Conservation (phyloP, 768 basidiomycete genomes). For the Calocybe indica region DNA sequence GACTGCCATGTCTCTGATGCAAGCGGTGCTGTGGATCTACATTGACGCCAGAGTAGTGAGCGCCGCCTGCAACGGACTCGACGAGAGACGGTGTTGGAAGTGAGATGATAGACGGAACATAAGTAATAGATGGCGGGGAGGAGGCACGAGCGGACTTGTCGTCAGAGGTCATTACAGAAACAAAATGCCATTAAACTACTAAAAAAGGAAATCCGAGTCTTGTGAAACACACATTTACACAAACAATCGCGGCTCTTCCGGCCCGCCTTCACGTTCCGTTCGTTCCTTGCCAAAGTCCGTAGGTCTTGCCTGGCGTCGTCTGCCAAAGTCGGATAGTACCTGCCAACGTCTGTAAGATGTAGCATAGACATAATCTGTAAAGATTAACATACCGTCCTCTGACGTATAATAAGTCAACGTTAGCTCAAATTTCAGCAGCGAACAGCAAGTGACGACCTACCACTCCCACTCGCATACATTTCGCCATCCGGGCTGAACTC, state of each 20-base stretch:
- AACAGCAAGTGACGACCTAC: slow-evolving; percentile 42
- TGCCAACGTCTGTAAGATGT: slow-evolving; percentile 18
- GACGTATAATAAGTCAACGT: slow-evolving; percentile 8
- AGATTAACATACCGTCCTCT: slow-evolving; percentile 61
- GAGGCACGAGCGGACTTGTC: slow-evolving; percentile 5
- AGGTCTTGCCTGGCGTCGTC: slow-evolving; percentile 88
- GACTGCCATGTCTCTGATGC: slow-evolving; percentile 32
- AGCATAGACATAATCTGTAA: not conserved
- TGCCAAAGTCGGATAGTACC: slow-evolving; percentile 97
- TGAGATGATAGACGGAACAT: slow-evolving; percentile 38
- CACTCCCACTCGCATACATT: slow-evolving; percentile 95
- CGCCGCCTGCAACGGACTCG: slow-evolving; percentile 53
- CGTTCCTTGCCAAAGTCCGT: slow-evolving; percentile 82
- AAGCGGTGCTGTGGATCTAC: slow-evolving; percentile 28
- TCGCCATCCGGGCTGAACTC: slow-evolving; percentile 96
- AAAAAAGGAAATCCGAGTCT: too few species aligned
- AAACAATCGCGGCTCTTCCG: too few species aligned
- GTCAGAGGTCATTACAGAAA: too few species aligned
- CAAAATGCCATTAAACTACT: too few species aligned
- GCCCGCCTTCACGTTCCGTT: slow-evolving; percentile 6
- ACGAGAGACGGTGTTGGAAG: slow-evolving; percentile 47
- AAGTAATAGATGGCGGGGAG: slow-evolving; percentile 37
- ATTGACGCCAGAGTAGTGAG: slow-evolving; percentile 54
- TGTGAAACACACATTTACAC: too few species aligned
- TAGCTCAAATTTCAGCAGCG: slow-evolving; percentile 5